Evolutionary conservation across 2,329 filamentous ascomycete species (phyloP), one percentile per base, ranked within the genome.

Genomic region (Dothistroma pini): DNA sequence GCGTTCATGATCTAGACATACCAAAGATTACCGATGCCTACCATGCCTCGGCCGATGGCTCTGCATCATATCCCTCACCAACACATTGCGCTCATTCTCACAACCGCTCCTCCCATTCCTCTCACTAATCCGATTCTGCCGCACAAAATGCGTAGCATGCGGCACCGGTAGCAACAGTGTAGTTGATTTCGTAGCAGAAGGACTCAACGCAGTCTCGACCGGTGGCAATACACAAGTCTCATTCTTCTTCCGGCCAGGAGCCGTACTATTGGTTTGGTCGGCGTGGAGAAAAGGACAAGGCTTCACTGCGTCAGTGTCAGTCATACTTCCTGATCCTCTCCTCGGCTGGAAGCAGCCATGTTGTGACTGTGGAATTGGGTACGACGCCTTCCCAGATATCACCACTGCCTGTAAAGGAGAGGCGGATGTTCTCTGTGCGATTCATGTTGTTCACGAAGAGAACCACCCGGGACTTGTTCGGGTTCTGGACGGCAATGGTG

Each of bases 391-490:
- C 59, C 68, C 68, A 70, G n/a, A 61, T 41, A 8, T 56, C 38
- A 2, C 51, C 58, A 44, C 57, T 61, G n/a, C 58, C 61, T 4
- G 64, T 65, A 56, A 70, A 70, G 6, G 63, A 63, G 8, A 70
- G 57, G 7, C 56, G 49, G 4, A 70, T 63, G 14, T 62, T 58
- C 56, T 69, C 62, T 12, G 68, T 66, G n/a, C 48, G 48, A 48
- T 54, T 55, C 21, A 64, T 29, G 48, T 67, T 69, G 58, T 70
- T 70, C 54, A 67, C 63, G 58, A 70, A 67, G 31, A 70, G 57
- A 25, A 70, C 59, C 7, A 64, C 68, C 68, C 68, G 68, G 19
- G 55, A 56, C 4, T 53, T 34, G 54, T 70, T 67, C 14, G 67
- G 67, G 50, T 70, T 70, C 53, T 66, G 54, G 14, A 63, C 57